A percentile compares a stretch with the other conserved stretches of the same genome.
These are phyloP conservation scores for Aspergillus chevalieri DNA, from an alignment of 2,329 filamentous ascomycete species.

Conservation along the genomic window DNA sequence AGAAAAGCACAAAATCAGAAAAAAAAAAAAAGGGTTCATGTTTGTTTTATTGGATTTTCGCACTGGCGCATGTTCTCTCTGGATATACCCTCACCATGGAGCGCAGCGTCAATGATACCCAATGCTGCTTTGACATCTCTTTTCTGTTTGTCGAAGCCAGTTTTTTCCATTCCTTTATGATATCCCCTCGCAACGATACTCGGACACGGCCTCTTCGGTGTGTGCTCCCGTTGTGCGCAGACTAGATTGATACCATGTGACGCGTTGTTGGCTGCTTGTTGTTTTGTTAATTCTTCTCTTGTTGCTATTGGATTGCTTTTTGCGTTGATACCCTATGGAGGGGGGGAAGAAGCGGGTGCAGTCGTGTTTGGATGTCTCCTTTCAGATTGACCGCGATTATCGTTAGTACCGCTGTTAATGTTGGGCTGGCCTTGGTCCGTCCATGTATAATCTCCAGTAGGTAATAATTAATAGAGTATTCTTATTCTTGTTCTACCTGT, in stretches of 20 bases:
- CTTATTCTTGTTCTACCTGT: constrained; percentile 15
- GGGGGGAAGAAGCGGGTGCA: constrained; percentile 13
- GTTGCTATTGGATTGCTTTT: constrained; percentile 15
- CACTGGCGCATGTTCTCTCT: constrained; percentile 20
- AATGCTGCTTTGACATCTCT: constrained; percentile 22
- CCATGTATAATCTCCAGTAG: constrained; percentile 20
- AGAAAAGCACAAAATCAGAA: constrained; percentile 6
- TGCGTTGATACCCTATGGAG: constrained; percentile 32
- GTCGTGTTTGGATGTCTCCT: constrained; percentile 10
- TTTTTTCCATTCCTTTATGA: constrained; percentile 29
- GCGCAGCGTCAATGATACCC: constrained; percentile 28
- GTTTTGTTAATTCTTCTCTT: constrained; percentile 25
- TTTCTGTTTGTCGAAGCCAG: constrained; percentile 16
- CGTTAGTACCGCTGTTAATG: constrained; percentile 17
- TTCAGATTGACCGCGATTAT: constrained; percentile 21
- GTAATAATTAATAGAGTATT: constrained; percentile 34
- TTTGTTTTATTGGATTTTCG: constrained; percentile 16
- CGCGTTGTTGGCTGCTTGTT: constrained; percentile 18
- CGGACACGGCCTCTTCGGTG: constrained; percentile 11
- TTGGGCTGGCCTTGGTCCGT: background rate
- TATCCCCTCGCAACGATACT: constrained; percentile 26
- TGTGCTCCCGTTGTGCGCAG: constrained; percentile 22
- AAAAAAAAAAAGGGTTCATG: constrained; percentile 4
- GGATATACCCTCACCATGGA: background rate
- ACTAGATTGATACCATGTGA: constrained; percentile 35